These are phyloP conservation scores for Viola pubescens DNA, from an alignment of 441 rosid species.

Conservation along the genomic window DNA sequence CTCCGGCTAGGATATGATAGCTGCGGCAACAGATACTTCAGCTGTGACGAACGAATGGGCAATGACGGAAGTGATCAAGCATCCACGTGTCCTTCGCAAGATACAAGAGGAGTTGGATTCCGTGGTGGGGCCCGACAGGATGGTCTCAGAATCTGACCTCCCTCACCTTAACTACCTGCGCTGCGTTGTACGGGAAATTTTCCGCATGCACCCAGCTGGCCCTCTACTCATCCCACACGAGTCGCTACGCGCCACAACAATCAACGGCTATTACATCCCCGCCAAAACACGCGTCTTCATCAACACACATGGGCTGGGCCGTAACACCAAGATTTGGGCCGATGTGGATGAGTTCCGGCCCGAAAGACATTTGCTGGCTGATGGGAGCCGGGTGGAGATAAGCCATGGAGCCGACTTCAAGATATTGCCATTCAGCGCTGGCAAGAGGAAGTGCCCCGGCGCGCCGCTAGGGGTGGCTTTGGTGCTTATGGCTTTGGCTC, in stretches of 20 bases:
- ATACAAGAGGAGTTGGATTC: constrained; percentile 67
- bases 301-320: constrained; percentile 82
- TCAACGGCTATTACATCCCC: constrained; percentile 67
- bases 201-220: constrained; percentile 92
- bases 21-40: constrained; percentile 91
- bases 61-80: constrained; percentile 81
- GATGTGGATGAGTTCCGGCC: constrained; percentile 66
- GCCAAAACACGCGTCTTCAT: constrained; percentile 80
- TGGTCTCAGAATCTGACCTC: constrained; percentile 66
- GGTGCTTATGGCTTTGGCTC: constrained; percentile 79
- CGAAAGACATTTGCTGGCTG: constrained; percentile 60
- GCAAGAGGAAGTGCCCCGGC: constrained; percentile 88
- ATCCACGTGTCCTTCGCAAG: constrained; percentile 56
- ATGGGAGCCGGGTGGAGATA: constrained; percentile 69
- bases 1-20: constrained; percentile 67
- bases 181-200: constrained; percentile 85
- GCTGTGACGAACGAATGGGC: constrained; percentile 97
- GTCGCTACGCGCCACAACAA: constrained; percentile 52
- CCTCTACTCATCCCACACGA: constrained; percentile 89
- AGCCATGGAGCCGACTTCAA: constrained; percentile 84
- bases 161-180: constrained; percentile 63
- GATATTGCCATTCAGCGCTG: constrained; percentile 81
- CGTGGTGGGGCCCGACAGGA: constrained; percentile 48
- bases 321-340: constrained; percentile 59
- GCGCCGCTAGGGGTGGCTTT: constrained; percentile 82